Percentiles rank a stretch among this genome's conserved stretches.
These are phyloP conservation scores for Trichoderma atrobrunneum DNA, from an alignment of 2,329 filamentous ascomycete genomes.

Conservation along the genomic window DNA sequence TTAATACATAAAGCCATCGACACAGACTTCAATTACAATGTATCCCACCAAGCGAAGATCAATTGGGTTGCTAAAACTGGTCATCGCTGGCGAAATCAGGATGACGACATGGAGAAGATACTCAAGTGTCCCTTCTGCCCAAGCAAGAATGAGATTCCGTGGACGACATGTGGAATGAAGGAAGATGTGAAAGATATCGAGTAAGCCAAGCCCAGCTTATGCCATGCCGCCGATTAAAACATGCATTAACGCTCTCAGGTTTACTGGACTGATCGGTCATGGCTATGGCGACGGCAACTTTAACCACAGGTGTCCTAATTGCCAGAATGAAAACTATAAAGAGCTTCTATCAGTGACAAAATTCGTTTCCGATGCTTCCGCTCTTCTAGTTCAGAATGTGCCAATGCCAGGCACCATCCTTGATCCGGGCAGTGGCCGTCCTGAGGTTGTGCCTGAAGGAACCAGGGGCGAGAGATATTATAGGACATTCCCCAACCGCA, in stretches of 20 bases:
- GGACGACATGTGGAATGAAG: conserved; percentile 53
- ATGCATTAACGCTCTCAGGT: not conserved
- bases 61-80: conserved; percentile 49
- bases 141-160: conserved; percentile 45
- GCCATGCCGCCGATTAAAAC: not conserved
- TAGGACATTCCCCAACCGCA: conserved; percentile 56
- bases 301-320: conserved; percentile 46
- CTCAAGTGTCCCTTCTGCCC: conserved; percentile 57
- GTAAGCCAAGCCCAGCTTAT: not conserved
- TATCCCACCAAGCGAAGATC: conserved; percentile 41
- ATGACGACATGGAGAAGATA: conserved; percentile 47
- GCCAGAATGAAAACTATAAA: conserved; percentile 50
- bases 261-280: conserved; percentile 36
- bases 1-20: conserved; percentile 58
- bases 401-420: conserved; percentile 70
- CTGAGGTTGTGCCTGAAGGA: conserved; percentile 33
- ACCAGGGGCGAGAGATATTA: conserved; percentile 24
- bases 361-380: conserved; percentile 44
- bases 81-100: conserved; percentile 57
- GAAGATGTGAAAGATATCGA: conserved; percentile 23
- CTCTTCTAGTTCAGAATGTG: conserved; percentile 14
- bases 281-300: conserved; percentile 62
- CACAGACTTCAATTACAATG: conserved; percentile 54
- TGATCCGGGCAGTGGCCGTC: conserved; percentile 49
- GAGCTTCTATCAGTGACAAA: conserved; percentile 59